Percentiles rank a stretch among this genome's conserved stretches.
phyloP scores from a whole-genome alignment of 164 flowering plant species.

The Buxus sempervirens region DNA sequence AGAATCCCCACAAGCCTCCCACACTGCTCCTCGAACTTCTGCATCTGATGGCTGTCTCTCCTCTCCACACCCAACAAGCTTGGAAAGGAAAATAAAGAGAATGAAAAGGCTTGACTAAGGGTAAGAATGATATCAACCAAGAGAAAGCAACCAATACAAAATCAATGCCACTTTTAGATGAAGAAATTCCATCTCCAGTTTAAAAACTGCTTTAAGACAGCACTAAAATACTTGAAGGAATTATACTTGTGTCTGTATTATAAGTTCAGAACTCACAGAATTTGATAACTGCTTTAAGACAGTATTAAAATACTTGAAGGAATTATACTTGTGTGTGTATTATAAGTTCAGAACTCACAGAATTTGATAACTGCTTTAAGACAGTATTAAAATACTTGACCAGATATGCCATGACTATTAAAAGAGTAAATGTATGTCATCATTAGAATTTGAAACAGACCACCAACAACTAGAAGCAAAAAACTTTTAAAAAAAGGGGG shows the following conservation, averaged over 20 bases:
- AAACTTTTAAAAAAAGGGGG: background rate
- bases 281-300: too few species aligned
- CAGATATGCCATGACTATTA: background rate
- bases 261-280: too few species aligned
- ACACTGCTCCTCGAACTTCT: conserved; percentile 84
- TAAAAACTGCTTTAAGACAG: too few species aligned
- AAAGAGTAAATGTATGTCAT: background rate
- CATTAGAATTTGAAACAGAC: background rate
- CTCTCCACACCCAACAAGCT: conserved; percentile 72
- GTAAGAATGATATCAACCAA: background rate
- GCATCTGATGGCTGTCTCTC: conserved; percentile 67
- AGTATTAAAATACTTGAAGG: too few species aligned
- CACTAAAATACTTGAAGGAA: too few species aligned
- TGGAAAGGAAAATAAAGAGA: conserved; percentile 9
- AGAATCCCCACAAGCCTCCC: conserved; percentile 98
- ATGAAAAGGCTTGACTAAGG: background rate
- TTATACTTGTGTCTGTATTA: too few species aligned
- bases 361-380: too few species aligned
- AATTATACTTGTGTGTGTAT: too few species aligned
- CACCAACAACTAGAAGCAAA: background rate
- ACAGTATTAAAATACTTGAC: too few species aligned
- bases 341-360: too few species aligned
- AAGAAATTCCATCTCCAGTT: background rate
- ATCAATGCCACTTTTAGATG: too few species aligned
- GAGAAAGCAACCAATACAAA: background rate